A percentile compares a stretch with the other conserved stretches of the same genome.
phyloP scores from a whole-genome alignment of 805 yeast species.

The Candida orba region DNA sequence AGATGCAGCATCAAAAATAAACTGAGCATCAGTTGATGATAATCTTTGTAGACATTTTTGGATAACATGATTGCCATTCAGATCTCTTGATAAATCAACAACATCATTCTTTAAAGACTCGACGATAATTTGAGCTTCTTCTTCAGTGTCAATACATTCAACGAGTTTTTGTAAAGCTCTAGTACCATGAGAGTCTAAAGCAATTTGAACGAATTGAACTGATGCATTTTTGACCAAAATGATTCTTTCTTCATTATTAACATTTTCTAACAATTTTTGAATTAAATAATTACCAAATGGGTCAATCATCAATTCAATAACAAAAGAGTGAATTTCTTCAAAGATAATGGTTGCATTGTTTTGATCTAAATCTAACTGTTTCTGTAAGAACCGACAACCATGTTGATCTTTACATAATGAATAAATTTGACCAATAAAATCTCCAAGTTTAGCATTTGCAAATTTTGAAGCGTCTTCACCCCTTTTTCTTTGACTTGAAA shows the following conservation, averaged over 20 bases:
- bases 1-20: slow-evolving; percentile 82
- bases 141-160: slow-evolving; percentile 66
- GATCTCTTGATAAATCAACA: slow-evolving; percentile 74
- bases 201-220: slow-evolving; percentile 67
- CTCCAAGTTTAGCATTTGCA: slow-evolving; percentile 58
- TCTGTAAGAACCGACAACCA: slow-evolving; percentile 89
- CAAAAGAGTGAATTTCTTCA: slow-evolving; percentile 68
- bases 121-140: slow-evolving; percentile 63
- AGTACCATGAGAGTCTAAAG: slow-evolving; percentile 93
- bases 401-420: slow-evolving; percentile 91
- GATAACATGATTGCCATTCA: slow-evolving; percentile 95
- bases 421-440: slow-evolving; percentile 66
- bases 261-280: slow-evolving; percentile 81
- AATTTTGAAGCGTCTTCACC: slow-evolving; percentile 65
- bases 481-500: slow-evolving; percentile 19
- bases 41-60: slow-evolving; percentile 84
- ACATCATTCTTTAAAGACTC: slow-evolving; percentile 59
- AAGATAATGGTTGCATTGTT: slow-evolving; percentile 69
- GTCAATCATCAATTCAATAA: slow-evolving; percentile 85
- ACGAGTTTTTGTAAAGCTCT: slow-evolving; percentile 90
- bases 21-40: slow-evolving; percentile 62
- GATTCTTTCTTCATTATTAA: slow-evolving; percentile 62
- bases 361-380: slow-evolving; percentile 65
- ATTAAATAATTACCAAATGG: slow-evolving; percentile 96
- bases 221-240: slow-evolving; percentile 64